Evolutionary conservation across 768 basidiomycete genomes (phyloP), one percentile per base, ranked within the genome.

Genomic region (Gyrodon lividus): DNA sequence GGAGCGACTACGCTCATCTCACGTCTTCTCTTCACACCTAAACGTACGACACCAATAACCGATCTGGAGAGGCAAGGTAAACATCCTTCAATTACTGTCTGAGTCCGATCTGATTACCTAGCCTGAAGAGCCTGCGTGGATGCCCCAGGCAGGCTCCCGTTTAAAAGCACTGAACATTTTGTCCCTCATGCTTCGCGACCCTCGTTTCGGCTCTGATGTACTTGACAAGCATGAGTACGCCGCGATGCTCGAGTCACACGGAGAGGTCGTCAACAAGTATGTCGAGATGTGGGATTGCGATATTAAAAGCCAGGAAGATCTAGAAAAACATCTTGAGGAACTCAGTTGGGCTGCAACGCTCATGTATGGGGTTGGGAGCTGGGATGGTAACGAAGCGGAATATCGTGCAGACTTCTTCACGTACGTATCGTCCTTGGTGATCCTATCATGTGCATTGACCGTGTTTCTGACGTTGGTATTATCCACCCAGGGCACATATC

Each of bases 321-420:
- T 84, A 3, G 72, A 74, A 20, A 63, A 68, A 24, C 85, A 82
- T 61, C 68, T 86, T 10, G 82, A 84, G 59, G 86, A 90, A 61
- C 64, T 91, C 10, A 63, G 70, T 7, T 89, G 83, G 80, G 70
- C 74, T 42, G 74, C 73, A 45, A 70, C 69, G 0, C 60, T 86
- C n/a, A 73, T 86, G 48, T 89, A 83, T 56, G 84, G 78, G 0
- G 70, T 85, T 22, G 76, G 75, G 31, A 84, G 81, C 28, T 84
- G 78, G 75, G 68, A 72, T 4, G 61, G 60, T 33, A 49, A 51
- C 20, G 56, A 56, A 24, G 53, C 31, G 7, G 59, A 65, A 46
- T 86, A 84, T 69, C 76, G 77, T 42, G 82, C 82, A 0, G 84
- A 89, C 57, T 87, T 89, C 68, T 81, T 83, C 73, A 62, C 72